Conservation (phyloP, 768 basidiomycete species). For the Lactarius hengduanensis region DNA sequence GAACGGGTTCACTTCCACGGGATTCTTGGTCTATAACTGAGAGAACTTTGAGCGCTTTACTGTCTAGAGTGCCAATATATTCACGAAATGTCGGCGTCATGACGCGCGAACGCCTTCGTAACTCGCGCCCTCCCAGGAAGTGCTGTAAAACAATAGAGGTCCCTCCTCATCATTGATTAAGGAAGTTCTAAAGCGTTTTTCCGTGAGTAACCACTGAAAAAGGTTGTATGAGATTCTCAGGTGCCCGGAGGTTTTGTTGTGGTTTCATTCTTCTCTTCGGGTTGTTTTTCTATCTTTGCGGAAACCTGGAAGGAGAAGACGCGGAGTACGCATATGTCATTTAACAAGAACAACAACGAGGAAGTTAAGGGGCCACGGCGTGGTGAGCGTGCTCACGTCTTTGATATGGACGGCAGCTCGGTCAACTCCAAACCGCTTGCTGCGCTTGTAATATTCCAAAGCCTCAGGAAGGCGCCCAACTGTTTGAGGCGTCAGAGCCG, state of each 20-base stretch:
- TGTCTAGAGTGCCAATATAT: conserved; percentile 26
- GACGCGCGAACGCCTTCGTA: conserved; percentile 22
- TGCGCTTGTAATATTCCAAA: conserved; percentile 76
- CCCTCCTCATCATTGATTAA: conserved; percentile 18
- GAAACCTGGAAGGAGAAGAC: conserved; percentile 52
- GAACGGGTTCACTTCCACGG: conserved; percentile 13
- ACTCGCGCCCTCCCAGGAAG: conserved; percentile 14
- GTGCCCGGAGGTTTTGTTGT: conserved; percentile 11
- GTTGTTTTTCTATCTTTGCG: conserved; percentile 71
- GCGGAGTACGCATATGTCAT: conserved; percentile 27
- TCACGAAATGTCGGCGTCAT: conserved; percentile 20
- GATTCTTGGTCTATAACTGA: conserved; percentile 20
- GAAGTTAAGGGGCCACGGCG: conserved; percentile 12
- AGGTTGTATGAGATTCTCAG: conserved; percentile 15
- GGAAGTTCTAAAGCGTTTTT: conserved; percentile 15
- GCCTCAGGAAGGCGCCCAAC: conserved; percentile 81
- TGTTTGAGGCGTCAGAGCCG: conserved; percentile 34
- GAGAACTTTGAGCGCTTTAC: conserved; percentile 20
- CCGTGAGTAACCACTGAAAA: conserved; percentile 10
- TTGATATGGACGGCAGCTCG: conserved; percentile 80
- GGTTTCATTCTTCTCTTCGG: conserved; percentile 40
- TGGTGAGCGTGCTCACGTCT: conserved; percentile 50
- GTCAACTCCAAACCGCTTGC: conserved; percentile 74
- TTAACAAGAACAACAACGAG: conserved; percentile 11
- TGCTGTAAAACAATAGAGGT: conserved; percentile 27